Conservation (phyloP, 306 rosid species). For the Vicia faba region DNA sequence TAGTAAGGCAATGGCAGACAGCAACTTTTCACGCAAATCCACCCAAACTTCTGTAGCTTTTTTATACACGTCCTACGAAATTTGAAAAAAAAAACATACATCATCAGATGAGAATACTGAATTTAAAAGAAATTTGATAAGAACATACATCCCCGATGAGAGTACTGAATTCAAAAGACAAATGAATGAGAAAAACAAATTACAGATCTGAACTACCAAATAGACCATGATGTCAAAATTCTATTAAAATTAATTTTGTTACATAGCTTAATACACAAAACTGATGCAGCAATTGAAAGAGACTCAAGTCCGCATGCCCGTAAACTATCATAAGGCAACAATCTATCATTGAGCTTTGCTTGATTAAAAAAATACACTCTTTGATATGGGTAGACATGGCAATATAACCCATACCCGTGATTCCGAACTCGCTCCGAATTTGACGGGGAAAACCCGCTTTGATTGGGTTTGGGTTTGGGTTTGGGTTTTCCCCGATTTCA, state of each 20-base stretch:
- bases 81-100: slow-evolving; percentile 14
- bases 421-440: too few relatives aligned
- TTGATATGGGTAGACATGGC: neutral
- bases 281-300: slow-evolving; percentile 3
- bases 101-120: slow-evolving; percentile 17
- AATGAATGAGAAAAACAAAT: neutral
- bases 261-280: neutral
- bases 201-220: slow-evolving; percentile 3
- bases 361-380: neutral
- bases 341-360: neutral
- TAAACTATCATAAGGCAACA: neutral
- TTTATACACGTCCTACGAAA: slow-evolving; percentile 66
- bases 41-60: slow-evolving; percentile 93
- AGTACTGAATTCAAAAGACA: slow-evolving; percentile 6
- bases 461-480: too few relatives aligned
- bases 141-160: slow-evolving; percentile 17
- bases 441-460: too few relatives aligned
- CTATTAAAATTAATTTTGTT: neutral
- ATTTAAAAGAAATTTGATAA: slow-evolving; percentile 20
- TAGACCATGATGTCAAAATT: neutral
- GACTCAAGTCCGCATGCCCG: neutral
- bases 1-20: slow-evolving; percentile 61
- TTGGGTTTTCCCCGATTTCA: too few relatives aligned
- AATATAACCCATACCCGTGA: too few relatives aligned
- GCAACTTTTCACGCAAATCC: slow-evolving; percentile 73